Base-by-base conservation (phyloP, 2,329 filamentous ascomycete species). In the Penicillium sclerotiorum region DNA sequence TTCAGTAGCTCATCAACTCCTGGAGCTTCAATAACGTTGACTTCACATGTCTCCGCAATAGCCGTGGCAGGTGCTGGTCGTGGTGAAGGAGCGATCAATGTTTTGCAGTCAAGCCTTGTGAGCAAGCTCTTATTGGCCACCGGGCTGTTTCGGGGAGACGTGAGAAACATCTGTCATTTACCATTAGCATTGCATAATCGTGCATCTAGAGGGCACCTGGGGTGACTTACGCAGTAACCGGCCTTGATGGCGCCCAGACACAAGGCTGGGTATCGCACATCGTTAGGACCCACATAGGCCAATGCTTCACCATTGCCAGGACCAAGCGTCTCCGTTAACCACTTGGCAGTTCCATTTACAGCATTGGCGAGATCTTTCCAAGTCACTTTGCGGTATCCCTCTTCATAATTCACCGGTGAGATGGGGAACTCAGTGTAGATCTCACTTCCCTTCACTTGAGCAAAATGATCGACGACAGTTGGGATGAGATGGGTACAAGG, bases 201-300 rank as follows among this genome's bases (percentile, higher is more conserved):
- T 32, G 5, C 15, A 32, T 32, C 11, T n/a, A n/a, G n/a, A n/a
- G n/a, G n/a, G n/a, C n/a, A n/a, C n/a, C n/a, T n/a, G 21, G 15
- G 13, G 23, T 3, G n/a, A 11, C 18, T 28, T 42, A 65, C 56
- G 17, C 52, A 53, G 44, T 72, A 72, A 25, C 69, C 66, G 4
- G 65, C 60, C 48, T 73, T 73, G 39, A 74, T 56, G 22, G 72
- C 69, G 2, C 65, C 73, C 12, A 74, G 47, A 5, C 71, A 52
- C 23, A 77, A 37, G 2, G 68, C 60, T 1, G 64, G 55, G 37
- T 75, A 73, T 20, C 74, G 60, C 7, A 72, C 41, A 56, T 77
- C 74, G 44, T 67, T 73, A 2, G 70, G 68, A 0, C 73, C 74
- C 9, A 76, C 54, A 47, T 75, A 77, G 1, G 73, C 60, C 9